These are phyloP conservation scores for Cercospora brassicicola DNA, from an alignment of 2,329 filamentous ascomycete genomes.

Conservation along the genomic window DNA sequence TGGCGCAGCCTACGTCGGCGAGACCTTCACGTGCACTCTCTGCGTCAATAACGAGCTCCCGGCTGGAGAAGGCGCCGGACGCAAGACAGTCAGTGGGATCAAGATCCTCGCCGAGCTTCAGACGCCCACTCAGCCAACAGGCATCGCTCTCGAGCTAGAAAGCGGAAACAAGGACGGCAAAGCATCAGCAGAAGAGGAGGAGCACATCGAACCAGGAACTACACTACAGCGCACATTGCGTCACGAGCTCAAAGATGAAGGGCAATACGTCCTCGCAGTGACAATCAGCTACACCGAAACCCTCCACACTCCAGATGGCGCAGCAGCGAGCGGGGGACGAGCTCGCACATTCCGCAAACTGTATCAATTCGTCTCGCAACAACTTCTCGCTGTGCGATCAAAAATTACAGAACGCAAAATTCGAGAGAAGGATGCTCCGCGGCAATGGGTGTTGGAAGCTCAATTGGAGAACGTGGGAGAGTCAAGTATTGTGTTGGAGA, in stretches of 20 bases:
- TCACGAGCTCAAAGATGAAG: conserved; percentile 90
- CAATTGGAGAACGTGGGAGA: conserved; percentile 95
- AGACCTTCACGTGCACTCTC: conserved; percentile 90
- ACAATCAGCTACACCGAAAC: conserved; percentile 94
- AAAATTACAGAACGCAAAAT: conserved; percentile 66
- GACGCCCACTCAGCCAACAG: conserved; percentile 69
- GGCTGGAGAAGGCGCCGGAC: conserved; percentile 40
- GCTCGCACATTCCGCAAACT: conserved; percentile 88
- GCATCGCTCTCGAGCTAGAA: conserved; percentile 59
- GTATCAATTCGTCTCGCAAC: conserved; percentile 94
- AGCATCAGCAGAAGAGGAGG: conserved; percentile 41
- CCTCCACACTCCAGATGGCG: conserved; percentile 41
- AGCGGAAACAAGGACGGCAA: conserved; percentile 44
- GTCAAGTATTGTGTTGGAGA: conserved; percentile 74
- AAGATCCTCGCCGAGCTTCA: conserved; percentile 92
- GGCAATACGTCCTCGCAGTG: conserved; percentile 87
- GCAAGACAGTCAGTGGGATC: conserved; percentile 67
- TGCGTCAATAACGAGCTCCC: conserved; percentile 87
- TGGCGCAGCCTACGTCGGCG: conserved; percentile 91
- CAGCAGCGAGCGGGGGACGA: conserved; percentile 56
- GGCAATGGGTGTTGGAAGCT: conserved; percentile 77
- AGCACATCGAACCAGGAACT: conserved; percentile 56
- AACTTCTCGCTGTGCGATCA: conserved; percentile 83
- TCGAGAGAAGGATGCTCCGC: conserved; percentile 44
- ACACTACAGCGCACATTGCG: conserved; percentile 79